phyloP scores from a whole-genome alignment of 805 yeast species.

The Saccharomycodes ludwigii region DNA sequence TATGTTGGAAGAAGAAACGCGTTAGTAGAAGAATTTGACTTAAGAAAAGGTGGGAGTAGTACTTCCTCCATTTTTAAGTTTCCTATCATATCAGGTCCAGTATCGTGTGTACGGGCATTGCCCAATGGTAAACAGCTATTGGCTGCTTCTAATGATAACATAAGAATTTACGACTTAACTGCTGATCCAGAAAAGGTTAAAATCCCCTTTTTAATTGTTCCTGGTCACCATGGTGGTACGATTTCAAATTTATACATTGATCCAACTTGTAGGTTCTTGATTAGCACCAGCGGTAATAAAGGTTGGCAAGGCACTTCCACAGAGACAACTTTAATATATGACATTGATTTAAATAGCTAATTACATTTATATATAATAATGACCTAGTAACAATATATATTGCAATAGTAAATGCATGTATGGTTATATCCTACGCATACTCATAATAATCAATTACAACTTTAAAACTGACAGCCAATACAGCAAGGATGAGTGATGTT shows the following conservation, averaged over 20 bases:
- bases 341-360: no score
- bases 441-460: no score
- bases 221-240: conserved; percentile 94
- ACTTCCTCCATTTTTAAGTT: conserved; percentile 53
- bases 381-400: no score
- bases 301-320: conserved; percentile 87
- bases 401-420: no score
- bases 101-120: conserved; percentile 64
- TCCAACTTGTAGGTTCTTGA: conserved; percentile 76
- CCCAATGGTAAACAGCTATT: conserved; percentile 71
- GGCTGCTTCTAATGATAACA: conserved; percentile 85
- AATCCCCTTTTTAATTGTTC: conserved; percentile 78
- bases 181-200: conserved; percentile 21
- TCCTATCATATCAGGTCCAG: conserved; percentile 86
- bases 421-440: no score
- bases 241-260: conserved; percentile 70
- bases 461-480: no score
- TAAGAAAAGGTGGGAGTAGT: conserved; percentile 41
- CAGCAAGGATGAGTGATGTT: no score
- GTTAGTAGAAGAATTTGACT: conserved; percentile 62
- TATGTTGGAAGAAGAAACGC: conserved; percentile 87
- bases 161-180: conserved; percentile 70
- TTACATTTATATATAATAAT: no score
- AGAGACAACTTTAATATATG: conserved; percentile 73
- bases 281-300: conserved; percentile 86